These are phyloP conservation scores for Acer negundo DNA, from an alignment of 345 rosid genomes.

Conservation along the genomic window DNA sequence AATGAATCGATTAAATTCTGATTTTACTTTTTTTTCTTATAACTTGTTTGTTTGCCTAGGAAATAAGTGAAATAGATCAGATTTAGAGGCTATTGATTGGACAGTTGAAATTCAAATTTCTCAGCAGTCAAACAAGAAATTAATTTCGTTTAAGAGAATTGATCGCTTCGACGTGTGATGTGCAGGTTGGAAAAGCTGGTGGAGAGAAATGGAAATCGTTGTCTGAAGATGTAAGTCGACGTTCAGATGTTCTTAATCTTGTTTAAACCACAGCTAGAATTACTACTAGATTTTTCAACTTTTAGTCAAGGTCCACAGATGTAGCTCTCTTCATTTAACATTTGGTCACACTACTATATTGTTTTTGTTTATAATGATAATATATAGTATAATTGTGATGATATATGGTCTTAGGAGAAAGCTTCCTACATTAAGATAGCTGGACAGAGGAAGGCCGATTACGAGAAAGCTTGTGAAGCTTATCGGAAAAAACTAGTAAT, in stretches of 20 bases:
- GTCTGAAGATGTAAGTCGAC: conserved; percentile 33
- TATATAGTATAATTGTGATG: neutral
- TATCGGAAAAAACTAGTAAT: conserved; percentile 30
- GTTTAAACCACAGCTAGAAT: neutral
- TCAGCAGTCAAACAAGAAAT: neutral
- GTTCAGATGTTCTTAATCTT: neutral
- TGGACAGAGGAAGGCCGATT: conserved; percentile 37
- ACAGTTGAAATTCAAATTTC: neutral
- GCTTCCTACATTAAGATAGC: conserved; percentile 36
- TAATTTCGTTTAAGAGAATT: neutral
- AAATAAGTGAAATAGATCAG: neutral
- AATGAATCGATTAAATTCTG: neutral
- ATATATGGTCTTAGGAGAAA: conserved; percentile 30
- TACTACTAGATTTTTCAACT: no score
- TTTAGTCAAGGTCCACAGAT: neutral
- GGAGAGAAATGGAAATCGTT: conserved; percentile 48
- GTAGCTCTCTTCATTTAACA: neutral
- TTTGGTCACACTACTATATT: neutral
- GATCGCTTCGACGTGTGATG: conserved; percentile 5
- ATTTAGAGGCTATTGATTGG: neutral
- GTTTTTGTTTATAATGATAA: neutral
- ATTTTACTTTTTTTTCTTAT: neutral
- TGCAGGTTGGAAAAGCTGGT: conserved; percentile 48
- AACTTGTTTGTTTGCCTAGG: no score
- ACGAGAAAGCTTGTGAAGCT: conserved; percentile 33